A percentile compares a stretch with the other conserved stretches of the same genome.
Evolutionary conservation across 345 rosid genomes (phyloP).

Genomic region (Reutealis trisperma): DNA sequence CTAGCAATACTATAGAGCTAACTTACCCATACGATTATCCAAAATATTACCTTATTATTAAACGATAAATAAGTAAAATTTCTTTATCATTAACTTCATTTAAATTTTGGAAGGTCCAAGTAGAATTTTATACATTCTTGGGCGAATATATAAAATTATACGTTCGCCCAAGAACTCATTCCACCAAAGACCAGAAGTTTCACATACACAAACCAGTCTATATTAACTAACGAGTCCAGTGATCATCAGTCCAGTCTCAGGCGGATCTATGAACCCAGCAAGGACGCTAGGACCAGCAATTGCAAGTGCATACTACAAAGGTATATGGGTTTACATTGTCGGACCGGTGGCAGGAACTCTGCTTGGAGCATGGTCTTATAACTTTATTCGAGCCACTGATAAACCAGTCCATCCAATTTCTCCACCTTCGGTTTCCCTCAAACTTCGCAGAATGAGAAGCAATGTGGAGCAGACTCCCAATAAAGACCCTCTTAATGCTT

Average conservation of each 20-base stretch:
- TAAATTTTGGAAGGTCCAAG: too few species aligned
- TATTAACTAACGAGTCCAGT: slow-evolving; percentile 4
- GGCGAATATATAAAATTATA: too few species aligned
- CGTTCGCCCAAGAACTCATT: neutral
- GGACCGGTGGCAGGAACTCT: slow-evolving; percentile 52
- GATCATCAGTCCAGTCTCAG: slow-evolving; percentile 48
- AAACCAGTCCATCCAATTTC: slow-evolving; percentile 29
- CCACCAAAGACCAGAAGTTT: neutral
- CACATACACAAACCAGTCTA: neutral
- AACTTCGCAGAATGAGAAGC: slow-evolving; percentile 23
- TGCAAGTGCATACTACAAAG: slow-evolving; percentile 48
- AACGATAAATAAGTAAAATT: too few species aligned
- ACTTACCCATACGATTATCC: too few species aligned
- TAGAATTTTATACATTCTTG: too few species aligned
- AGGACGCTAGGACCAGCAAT: slow-evolving; percentile 54
- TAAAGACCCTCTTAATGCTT: slow-evolving; percentile 19
- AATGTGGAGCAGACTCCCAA: slow-evolving; percentile 13
- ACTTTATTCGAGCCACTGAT: slow-evolving; percentile 32
- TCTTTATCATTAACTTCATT: too few species aligned
- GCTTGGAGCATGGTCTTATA: slow-evolving; percentile 44
- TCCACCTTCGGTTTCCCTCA: slow-evolving; percentile 29
- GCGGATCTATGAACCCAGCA: slow-evolving; percentile 68
- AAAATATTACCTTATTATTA: too few species aligned
- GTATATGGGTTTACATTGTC: slow-evolving; percentile 50
- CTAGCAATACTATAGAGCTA: too few species aligned